Base-by-base conservation (phyloP, 805 yeast genomes). In the Lipomyces orientalis region DNA sequence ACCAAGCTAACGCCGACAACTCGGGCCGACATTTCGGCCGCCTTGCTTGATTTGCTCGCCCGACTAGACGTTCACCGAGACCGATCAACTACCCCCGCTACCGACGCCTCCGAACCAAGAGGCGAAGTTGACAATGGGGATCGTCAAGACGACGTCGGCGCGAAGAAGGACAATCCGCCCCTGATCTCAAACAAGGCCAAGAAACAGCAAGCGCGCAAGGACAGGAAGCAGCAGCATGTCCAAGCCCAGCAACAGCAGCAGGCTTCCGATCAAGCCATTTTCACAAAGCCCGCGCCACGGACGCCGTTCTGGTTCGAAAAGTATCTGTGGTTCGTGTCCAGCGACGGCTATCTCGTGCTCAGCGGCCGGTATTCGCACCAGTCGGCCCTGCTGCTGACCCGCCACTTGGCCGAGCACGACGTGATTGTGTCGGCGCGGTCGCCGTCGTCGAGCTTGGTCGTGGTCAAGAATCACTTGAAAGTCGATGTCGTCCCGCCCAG, bases 301-400 rank as follows among this genome's bases (percentile, higher is more conserved):
- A 56, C 85, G 4, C 92, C 91, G 58, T 88, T 82, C 76, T 93
- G 97, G 91, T 95, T 95, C 80, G 99, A 95, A 76, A 95, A 94
- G 78, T 94, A 89, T 77, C 87, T 84, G 75, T 95, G 99, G 99
- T 95, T 95, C 75, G 82, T 93, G n/a, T 86, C 97, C 0, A 87
- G 89, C 71, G 98, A 94, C 75, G 93, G 95, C 0, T 93, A 90
- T 75, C 79, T 95, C 60, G 90, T 96, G 66, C 78, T 95, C 64
- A 92, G 93, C 58, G 98, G 98, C 1, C 87, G 92, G 70, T 97
- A 95, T 76, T 85, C 83, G 29, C 77, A 86, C 4, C 98, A 94
- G 76, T 83, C 87, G 4, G 97, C 93, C 73, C 85, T 91, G 80
- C 85, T 95, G 34, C 90, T 90, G 75, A 88, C 88, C 73, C 85